Evolutionary conservation across 2,329 filamentous ascomycete genomes (phyloP), one percentile per base, ranked within the genome.

Genomic region (Ophiocordyceps camponoti-floridani): DNA sequence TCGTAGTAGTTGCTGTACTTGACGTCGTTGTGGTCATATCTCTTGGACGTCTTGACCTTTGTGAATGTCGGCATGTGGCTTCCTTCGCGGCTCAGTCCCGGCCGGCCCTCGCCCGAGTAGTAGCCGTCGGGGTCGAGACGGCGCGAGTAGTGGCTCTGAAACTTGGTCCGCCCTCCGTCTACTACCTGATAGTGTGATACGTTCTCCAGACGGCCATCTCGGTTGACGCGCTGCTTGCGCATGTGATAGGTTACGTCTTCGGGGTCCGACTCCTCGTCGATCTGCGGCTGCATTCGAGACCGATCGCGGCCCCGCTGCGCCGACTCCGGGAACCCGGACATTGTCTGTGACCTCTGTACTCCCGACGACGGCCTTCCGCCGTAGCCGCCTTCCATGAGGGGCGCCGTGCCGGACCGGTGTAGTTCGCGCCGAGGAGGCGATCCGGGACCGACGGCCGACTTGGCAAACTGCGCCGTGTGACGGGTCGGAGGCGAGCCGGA

Each of bases 31-130:
- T 49, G 45, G 28, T 48, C 48, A 45, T 57, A 62, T 11, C 46
- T 8, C 49, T 56, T 60, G 4, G 60, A 56, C 9, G 53, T 59
- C 55, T 60, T 64, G 37, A 62, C 56, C 49, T 61, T 64, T n/a
- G 47, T 46, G 43, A 33, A 51, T 58, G 37, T 52, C 33, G 40
- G 49, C 48, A 23, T 53, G 51, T 63, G 62, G 51, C 50, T 43
- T 6, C 62, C 45, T 43, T 7, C 62, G 59, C 40, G 58, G 60
- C 11, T 45, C 37, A 1, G 56, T 51, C 54, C 59, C 54, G 8
- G 54, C 26, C 16, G 60, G 60, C 10, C 49, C 41, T 12, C n/a
- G 43, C 40, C 23, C 11, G 49, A 18, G 3, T 44, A 41, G 44
- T 60, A 57, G 45, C 58, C 56, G 3, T 47, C 48, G 41, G 50